phyloP scores from a whole-genome alignment of 352 stramenopile species.

The Plasmopara viticola region DNA sequence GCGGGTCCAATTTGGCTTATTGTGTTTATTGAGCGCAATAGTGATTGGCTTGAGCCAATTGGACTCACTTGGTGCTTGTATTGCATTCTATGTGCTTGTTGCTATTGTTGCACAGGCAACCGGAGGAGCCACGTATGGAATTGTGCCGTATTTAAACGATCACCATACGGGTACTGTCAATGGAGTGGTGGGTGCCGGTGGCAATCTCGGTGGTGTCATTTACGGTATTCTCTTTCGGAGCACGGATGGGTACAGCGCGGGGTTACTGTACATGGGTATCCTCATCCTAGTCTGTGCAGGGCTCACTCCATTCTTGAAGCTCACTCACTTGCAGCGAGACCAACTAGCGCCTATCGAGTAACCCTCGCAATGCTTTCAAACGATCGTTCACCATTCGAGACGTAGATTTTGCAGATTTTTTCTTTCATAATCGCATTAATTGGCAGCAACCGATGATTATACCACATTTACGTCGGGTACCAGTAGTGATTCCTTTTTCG shows the following conservation, averaged over 20 bases:
- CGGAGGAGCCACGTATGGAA: conserved; percentile 55
- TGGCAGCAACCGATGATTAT: no score
- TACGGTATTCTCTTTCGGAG: conserved; percentile 64
- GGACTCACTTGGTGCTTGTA: conserved; percentile 55
- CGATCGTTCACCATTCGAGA: no score
- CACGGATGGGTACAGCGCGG: conserved; percentile 28
- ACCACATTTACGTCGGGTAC: no score
- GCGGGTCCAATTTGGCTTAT: conserved; percentile 68
- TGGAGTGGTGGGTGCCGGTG: conserved; percentile 54
- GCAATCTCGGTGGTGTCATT: conserved; percentile 64
- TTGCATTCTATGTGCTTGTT: conserved; percentile 89
- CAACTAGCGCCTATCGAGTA: conserved; percentile 2
- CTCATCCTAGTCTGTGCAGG: conserved; percentile 51
- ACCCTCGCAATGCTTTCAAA: neutral
- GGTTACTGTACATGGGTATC: conserved; percentile 49
- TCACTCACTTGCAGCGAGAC: conserved; percentile 36
- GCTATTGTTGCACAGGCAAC: conserved; percentile 87
- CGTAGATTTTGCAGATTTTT: no score
- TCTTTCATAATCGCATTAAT: no score
- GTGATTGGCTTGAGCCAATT: conserved; percentile 86
- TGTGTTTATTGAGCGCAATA: conserved; percentile 71
- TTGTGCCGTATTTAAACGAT: conserved; percentile 71
- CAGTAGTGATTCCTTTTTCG: no score
- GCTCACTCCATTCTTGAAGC: conserved; percentile 34
- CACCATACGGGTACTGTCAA: conserved; percentile 59